These are phyloP conservation scores for Pythium plurisporium DNA, from an alignment of 352 stramenopile genomes.

Conservation along the genomic window DNA sequence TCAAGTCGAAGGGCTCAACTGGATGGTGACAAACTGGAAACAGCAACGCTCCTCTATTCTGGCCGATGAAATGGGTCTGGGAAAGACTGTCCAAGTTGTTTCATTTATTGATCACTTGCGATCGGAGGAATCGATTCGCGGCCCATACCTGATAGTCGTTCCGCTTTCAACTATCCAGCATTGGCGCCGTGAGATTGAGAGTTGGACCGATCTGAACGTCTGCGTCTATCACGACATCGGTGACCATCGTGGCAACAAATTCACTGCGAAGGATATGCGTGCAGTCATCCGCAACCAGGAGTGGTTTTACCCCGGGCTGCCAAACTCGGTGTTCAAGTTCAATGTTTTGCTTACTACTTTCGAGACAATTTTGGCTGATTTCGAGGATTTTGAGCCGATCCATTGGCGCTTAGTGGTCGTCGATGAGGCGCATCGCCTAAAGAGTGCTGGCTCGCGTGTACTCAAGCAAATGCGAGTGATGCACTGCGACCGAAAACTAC, in stretches of 20 bases:
- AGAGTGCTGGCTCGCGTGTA: conserved; percentile 82
- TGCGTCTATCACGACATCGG: conserved; percentile 98
- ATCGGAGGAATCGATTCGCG: conserved; percentile 78
- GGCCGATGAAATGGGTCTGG: conserved; percentile 92
- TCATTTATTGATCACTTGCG: conserved; percentile 90
- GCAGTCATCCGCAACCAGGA: conserved; percentile 81
- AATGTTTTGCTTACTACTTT: conserved; percentile 90
- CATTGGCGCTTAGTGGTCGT: conserved; percentile 88
- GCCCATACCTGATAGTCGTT: conserved; percentile 83
- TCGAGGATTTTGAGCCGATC: conserved; percentile 94
- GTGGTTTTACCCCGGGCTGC: conserved; percentile 84
- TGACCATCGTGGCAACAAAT: conserved; percentile 64
- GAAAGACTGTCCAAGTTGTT: conserved; percentile 95
- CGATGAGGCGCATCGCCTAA: conserved; percentile 87
- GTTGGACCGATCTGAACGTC: conserved; percentile 97
- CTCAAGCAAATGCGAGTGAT: conserved; percentile 84
- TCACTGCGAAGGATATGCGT: conserved; percentile 85
- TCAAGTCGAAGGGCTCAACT: conserved; percentile 87
- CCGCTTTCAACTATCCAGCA: conserved; percentile 86
- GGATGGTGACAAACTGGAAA: conserved; percentile 88
- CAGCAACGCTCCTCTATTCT: conserved; percentile 84
- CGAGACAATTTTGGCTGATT: conserved; percentile 86
- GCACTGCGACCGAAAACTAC: conserved; percentile 74
- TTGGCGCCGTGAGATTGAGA: conserved; percentile 86
- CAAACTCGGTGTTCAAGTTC: conserved; percentile 91